These are phyloP conservation scores for Dictyostelium intermedium DNA, from an alignment of 78 protist genomes.

Conservation along the genomic window DNA sequence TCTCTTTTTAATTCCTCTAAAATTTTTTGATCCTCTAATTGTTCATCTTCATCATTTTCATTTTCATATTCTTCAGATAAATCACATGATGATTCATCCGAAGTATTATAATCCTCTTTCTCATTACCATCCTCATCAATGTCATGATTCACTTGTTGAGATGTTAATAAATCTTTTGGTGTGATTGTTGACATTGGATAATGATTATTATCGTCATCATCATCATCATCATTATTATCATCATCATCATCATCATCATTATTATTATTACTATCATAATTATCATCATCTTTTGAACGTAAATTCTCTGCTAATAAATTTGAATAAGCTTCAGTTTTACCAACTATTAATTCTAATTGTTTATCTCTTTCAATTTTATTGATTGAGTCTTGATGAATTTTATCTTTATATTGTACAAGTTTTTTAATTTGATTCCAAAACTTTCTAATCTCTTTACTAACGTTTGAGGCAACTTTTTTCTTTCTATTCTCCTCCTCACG, in stretches of 20 bases:
- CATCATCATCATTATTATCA: neutral
- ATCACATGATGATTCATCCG: neutral
- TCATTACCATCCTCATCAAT: slow-evolving; percentile 43
- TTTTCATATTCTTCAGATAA: slow-evolving; percentile 16
- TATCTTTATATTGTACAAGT: slow-evolving; percentile 56
- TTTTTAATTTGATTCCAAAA: slow-evolving; percentile 78
- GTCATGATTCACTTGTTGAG: slow-evolving; percentile 3
- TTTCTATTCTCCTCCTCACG: slow-evolving; percentile 50
- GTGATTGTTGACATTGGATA: neutral
- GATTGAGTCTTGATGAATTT: neutral
- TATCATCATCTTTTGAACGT: neutral
- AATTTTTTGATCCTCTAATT: slow-evolving; percentile 9
- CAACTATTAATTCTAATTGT: slow-evolving; percentile 89
- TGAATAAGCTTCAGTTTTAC: slow-evolving; percentile 79
- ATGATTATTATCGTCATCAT: neutral
- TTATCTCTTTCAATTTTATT: slow-evolving; percentile 30
- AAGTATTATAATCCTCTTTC: slow-evolving; percentile 10
- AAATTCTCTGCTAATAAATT: slow-evolving; percentile 60
- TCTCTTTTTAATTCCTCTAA: neutral
- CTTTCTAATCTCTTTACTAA: slow-evolving; percentile 41
- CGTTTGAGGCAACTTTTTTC: slow-evolving; percentile 6
- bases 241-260: too few relatives aligned
- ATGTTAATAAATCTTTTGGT: neutral
- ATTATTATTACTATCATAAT: too few relatives aligned
- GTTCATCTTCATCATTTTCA: slow-evolving; percentile 27